Evolutionary conservation across 495 filamentous ascomycete genomes (phyloP).

Genomic region (Neurospora hispaniola): DNA sequence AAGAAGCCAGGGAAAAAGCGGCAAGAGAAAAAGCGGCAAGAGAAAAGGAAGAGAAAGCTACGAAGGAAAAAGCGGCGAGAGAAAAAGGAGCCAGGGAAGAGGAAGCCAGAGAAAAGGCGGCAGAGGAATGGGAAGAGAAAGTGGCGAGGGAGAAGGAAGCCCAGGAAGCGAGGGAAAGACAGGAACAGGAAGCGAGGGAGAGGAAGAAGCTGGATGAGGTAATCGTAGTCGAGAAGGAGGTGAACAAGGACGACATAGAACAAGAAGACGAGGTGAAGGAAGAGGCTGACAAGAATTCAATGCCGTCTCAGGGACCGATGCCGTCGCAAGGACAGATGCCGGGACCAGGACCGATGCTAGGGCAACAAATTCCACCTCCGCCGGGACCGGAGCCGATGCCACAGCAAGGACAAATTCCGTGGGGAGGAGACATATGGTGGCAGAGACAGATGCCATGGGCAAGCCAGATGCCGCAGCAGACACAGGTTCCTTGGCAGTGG

Average conservation of each 20-base stretch:
- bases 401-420: not conserved
- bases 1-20: not conserved
- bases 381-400: too few relatives aligned
- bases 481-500: not conserved
- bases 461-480: too few relatives aligned
- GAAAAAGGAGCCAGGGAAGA: not conserved
- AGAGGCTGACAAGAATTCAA: too few relatives aligned
- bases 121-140: not conserved
- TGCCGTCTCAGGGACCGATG: too few relatives aligned
- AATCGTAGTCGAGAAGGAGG: not conserved
- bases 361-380: too few relatives aligned
- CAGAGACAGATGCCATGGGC: too few relatives aligned
- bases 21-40: not conserved
- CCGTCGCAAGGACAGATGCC: too few relatives aligned
- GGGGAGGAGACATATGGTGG: not conserved
- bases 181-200: not conserved
- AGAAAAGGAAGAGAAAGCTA: not conserved
- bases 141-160: not conserved
- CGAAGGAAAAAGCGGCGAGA: not conserved
- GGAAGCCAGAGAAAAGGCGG: not conserved
- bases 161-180: not conserved
- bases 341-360: too few relatives aligned
- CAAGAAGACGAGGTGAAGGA: too few relatives aligned
- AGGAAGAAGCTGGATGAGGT: not conserved
- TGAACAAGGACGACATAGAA: not conserved